A percentile compares a stretch with the other conserved stretches of the same genome.
Conservation (phyloP, 805 yeast genomes). For the Cyberlindnera maclurae region DNA sequence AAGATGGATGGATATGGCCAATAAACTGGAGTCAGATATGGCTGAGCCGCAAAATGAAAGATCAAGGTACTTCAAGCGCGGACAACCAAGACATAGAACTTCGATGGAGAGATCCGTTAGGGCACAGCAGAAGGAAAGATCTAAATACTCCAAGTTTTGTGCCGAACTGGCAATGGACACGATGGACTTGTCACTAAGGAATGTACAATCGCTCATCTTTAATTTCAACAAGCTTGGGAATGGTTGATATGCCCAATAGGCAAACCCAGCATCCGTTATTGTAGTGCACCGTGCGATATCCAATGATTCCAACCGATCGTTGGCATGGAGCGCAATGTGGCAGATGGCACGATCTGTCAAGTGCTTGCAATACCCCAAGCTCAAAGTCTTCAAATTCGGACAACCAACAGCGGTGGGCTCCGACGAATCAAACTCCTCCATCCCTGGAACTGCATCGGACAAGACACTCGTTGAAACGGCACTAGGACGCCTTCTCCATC, state of each 20-base stretch:
- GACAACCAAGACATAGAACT: conserved; percentile 61
- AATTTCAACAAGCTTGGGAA: conserved; percentile 48
- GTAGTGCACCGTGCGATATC: conserved; percentile 72
- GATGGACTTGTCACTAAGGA: conserved; percentile 58
- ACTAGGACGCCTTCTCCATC: conserved; percentile 31
- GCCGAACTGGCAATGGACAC: conserved; percentile 56
- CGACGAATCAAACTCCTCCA: conserved; percentile 22
- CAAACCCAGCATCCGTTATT: conserved; percentile 68
- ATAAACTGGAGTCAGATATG: conserved; percentile 62
- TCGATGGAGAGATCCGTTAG: conserved; percentile 64
- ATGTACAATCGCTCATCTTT: conserved; percentile 66
- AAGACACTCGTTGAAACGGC: conserved; percentile 2
- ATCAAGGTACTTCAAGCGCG: conserved; percentile 42
- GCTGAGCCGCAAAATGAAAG: conserved; percentile 75
- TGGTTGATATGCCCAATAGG: conserved; percentile 51
- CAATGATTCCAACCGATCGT: conserved; percentile 44
- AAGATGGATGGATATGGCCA: conserved; percentile 51
- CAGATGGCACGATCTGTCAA: conserved; percentile 62
- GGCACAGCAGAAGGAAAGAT: conserved; percentile 70
- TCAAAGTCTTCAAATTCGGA: conserved; percentile 43
- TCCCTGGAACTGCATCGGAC: conserved; percentile 25
- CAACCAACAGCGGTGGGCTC: conserved; percentile 45
- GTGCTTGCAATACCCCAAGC: conserved; percentile 70
- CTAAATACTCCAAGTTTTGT: conserved; percentile 46
- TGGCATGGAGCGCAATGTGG: conserved; percentile 55